A percentile compares a stretch with the other conserved stretches of the same genome.
These are phyloP conservation scores for Sporobolomyces pararoseus DNA, from an alignment of 768 basidiomycete genomes.

Conservation along the genomic window DNA sequence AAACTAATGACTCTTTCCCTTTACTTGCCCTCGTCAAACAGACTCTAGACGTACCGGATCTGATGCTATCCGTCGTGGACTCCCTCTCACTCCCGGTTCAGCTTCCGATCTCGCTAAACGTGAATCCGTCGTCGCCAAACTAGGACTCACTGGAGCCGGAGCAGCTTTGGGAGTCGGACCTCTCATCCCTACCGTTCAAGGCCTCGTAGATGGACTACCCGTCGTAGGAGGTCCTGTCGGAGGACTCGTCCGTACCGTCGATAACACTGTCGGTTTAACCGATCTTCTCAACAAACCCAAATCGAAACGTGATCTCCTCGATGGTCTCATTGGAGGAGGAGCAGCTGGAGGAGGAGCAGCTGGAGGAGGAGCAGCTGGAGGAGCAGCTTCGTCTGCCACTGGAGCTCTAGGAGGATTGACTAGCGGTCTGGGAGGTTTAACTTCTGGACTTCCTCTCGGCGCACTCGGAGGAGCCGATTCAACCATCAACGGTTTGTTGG, in stretches of 20 bases:
- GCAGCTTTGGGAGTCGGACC: constrained; percentile 17
- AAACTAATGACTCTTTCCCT: not conserved
- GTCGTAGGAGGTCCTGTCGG: constrained; percentile 28
- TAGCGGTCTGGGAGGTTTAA: not conserved
- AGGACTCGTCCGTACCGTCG: constrained; percentile 27
- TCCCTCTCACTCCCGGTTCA: constrained; percentile 15
- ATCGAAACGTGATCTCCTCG: constrained; percentile 8
- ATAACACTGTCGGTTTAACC: constrained; percentile 21
- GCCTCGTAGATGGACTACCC: constrained; percentile 25
- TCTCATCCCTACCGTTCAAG: constrained; percentile 25
- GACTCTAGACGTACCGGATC: not conserved
- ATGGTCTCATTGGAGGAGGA: not conserved
- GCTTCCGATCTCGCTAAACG: constrained; percentile 21
- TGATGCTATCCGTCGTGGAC: constrained; percentile 23
- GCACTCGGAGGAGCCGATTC: not conserved
- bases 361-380: not conserved
- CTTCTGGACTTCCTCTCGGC: constrained; percentile 8
- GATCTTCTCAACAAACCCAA: constrained; percentile 22
- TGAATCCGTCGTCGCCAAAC: constrained; percentile 15
- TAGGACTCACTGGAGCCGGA: constrained; percentile 23
- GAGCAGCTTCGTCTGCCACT: not conserved
- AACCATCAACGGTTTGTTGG: constrained; percentile 22
- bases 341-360: not conserved
- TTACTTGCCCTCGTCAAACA: not conserved
- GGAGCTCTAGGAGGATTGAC: constrained; percentile 1